Conservation (phyloP, 495 filamentous ascomycete genomes). For the Aspergillus hancockii region DNA sequence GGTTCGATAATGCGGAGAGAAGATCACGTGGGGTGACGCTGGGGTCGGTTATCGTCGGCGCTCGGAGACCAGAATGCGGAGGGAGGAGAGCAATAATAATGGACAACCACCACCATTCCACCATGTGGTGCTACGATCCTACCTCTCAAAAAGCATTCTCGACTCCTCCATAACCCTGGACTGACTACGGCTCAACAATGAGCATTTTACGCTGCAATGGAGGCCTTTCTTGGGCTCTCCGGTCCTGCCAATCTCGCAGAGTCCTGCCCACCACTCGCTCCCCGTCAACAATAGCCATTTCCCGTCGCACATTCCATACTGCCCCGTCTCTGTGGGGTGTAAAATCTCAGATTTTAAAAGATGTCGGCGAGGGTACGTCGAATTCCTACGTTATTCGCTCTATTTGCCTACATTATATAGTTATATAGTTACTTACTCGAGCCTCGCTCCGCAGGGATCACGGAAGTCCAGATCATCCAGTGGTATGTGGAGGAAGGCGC, state of each 20-base stretch:
- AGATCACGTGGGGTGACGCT: constrained; percentile 36
- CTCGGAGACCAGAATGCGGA: constrained; percentile 15
- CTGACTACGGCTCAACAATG: constrained; percentile 29
- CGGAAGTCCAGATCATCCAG: constrained; percentile 97
- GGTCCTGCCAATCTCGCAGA: constrained; percentile 28
- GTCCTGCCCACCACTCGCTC: constrained; percentile 30
- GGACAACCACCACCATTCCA: constrained; percentile 5
- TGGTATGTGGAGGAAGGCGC: constrained; percentile 99
- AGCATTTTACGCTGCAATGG: constrained; percentile 34
- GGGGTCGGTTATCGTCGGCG: constrained; percentile 47
- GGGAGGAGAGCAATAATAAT: constrained; percentile 10
- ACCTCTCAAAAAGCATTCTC: constrained; percentile 22
- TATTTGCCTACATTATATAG: background rate
- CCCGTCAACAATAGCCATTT: constrained; percentile 22
- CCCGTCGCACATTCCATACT: constrained; percentile 59
- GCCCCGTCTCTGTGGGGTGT: constrained; percentile 59
- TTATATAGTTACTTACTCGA: constrained; percentile 16
- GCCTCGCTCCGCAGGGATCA: constrained; percentile 65
- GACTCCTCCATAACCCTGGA: constrained; percentile 7
- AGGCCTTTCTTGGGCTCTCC: constrained; percentile 29
- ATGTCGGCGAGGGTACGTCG: constrained; percentile 88
- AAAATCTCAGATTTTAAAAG: constrained; percentile 87
- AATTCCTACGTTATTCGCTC: background rate
- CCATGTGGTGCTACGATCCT: constrained; percentile 12
- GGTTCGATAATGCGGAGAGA: constrained; percentile 11